Base-by-base conservation (phyloP, 2,329 filamentous ascomycete species). In the Cladosporium phlei region DNA sequence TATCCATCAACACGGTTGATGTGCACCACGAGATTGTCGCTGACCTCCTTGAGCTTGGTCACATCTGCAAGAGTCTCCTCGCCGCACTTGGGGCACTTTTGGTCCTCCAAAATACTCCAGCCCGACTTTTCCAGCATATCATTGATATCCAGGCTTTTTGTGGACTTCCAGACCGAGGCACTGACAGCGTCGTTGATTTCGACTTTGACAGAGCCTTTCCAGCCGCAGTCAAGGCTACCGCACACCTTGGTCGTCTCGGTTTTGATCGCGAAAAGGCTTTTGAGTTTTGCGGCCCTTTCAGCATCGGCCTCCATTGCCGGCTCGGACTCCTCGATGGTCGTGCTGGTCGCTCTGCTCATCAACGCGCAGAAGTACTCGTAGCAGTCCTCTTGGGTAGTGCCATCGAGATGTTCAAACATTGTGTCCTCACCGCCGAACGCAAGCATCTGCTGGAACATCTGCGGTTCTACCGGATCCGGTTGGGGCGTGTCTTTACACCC, bases 371-470 rank as follows among this genome's bases (percentile, higher is more conserved):
- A 38, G 38, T 52, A 56, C 30, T 55, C 48, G 20, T 47, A 28
- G 22, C 38, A 33, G 38, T 56, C 54, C 34, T 56, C 16, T 32
- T 54, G 50, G 2, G n/a, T 25, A 17, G 37, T 38, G 22, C 55
- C 53, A 14, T 29, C 44, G 17, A 50, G 24, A 7, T 48, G 14
- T 32, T 39, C 2, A 22, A 11, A 14, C 24, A 17, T 6, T 38
- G 7, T 30, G 5, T 35, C 40, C n/a, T n/a, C 6, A 11, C 21
- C 32, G n/a, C 50, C 44, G 24, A 48, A 46, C 2, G 52, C 52
- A 8, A 58, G 40, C 10, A 52, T 48, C 19, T 49, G 46, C 43
- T 55, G 54, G 27, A 54, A 43, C 16, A 55, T 3, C 16, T 38
- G 22, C 1, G 38, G 30, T 3, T 27, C 29, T 2, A 39, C 22